phyloP scores from a whole-genome alignment of 208 protist genomes.

The Leishmania mexicana region DNA sequence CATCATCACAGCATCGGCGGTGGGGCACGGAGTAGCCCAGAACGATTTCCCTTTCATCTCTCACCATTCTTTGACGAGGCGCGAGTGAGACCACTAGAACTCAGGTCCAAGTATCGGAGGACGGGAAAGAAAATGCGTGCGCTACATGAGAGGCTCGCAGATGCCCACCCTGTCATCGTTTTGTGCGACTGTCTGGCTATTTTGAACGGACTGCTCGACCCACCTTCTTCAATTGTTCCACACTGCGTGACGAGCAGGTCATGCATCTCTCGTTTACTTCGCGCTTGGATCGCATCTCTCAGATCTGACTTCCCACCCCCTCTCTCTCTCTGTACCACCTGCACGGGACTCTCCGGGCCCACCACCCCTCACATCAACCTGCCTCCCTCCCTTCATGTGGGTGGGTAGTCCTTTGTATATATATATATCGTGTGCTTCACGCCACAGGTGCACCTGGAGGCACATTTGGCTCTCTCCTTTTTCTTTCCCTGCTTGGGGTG shows the following conservation, averaged over 20 bases:
- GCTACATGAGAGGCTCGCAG: not conserved
- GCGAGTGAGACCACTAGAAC: not conserved
- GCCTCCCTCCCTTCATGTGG: not conserved
- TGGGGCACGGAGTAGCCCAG: not conserved
- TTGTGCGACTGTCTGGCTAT: not conserved
- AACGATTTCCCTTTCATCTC: not conserved
- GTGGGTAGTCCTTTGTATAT: not conserved
- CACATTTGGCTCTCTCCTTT: not conserved
- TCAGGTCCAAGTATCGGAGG: not conserved
- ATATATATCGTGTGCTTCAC: constrained; percentile 13
- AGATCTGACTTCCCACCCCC: not conserved
- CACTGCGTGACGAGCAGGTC: not conserved
- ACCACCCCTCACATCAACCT: not conserved
- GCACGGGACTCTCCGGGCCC: not conserved
- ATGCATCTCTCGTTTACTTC: not conserved
- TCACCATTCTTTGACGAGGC: not conserved
- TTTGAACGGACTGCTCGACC: not conserved
- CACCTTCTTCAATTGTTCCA: not conserved
- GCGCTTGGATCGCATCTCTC: not conserved
- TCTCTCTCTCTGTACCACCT: not conserved
- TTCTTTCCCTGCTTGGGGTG: not conserved
- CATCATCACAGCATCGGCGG: not conserved
- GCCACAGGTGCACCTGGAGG: not conserved
- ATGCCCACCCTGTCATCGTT: not conserved
- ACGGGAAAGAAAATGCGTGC: not conserved